Conservation (phyloP, 108 stramenopile genomes). For the Cylindrotheca fusiformis region DNA sequence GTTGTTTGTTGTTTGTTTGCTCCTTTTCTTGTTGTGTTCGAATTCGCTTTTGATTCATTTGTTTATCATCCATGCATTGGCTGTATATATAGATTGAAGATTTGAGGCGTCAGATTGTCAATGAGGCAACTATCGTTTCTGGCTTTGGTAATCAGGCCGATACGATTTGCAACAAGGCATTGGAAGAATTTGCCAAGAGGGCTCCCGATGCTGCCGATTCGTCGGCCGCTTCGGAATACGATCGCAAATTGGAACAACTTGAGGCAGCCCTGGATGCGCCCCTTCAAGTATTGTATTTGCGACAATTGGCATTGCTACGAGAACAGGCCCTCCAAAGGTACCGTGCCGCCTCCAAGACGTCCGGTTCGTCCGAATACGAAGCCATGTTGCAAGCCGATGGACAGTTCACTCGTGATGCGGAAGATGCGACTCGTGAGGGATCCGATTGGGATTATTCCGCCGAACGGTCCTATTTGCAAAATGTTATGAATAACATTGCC, state of each 20-base stretch:
- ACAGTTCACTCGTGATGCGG: slow-evolving; percentile 80
- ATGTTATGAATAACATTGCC: slow-evolving; percentile 87
- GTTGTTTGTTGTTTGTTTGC: neutral
- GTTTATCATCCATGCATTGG: neutral
- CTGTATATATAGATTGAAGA: slow-evolving; percentile 59
- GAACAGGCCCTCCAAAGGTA: slow-evolving; percentile 87
- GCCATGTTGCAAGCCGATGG: slow-evolving; percentile 93
- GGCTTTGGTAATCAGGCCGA: slow-evolving; percentile 87
- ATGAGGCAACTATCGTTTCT: slow-evolving; percentile 61
- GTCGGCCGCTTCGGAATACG: slow-evolving; percentile 69
- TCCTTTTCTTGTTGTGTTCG: neutral
- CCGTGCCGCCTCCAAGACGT: slow-evolving; percentile 67
- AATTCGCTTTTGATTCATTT: neutral
- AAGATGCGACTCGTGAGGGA: slow-evolving; percentile 77
- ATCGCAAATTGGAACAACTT: slow-evolving; percentile 84
- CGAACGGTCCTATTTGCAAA: slow-evolving; percentile 76
- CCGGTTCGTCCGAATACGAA: slow-evolving; percentile 90
- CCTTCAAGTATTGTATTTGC: slow-evolving; percentile 88
- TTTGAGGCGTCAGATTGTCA: slow-evolving; percentile 67
- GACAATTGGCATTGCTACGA: slow-evolving; percentile 81
- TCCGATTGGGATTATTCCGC: slow-evolving; percentile 85
- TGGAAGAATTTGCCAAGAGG: slow-evolving; percentile 85
- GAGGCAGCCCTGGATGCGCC: slow-evolving; percentile 88
- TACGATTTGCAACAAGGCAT: slow-evolving; percentile 83
- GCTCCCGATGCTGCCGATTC: slow-evolving; percentile 81